Percentiles rank a stretch among this genome's conserved stretches.
Conservation (phyloP, 768 basidiomycete genomes). For the Tephrocybe sp. region DNA sequence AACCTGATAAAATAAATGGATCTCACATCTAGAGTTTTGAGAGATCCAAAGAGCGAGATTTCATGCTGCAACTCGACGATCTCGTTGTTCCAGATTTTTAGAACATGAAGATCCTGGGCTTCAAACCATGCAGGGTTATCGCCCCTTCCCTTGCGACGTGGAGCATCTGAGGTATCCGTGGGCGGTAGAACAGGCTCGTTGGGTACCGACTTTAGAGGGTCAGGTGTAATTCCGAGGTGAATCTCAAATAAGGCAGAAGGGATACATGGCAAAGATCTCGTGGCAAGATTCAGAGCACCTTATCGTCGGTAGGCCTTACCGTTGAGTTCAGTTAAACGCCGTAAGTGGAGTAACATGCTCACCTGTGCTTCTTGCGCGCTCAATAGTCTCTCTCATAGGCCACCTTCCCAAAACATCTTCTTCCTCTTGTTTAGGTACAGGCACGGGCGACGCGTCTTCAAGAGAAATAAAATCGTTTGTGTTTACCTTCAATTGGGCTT, state of each 20-base stretch:
- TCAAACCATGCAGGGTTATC: slow-evolving; percentile 75
- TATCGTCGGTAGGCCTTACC: slow-evolving; percentile 36
- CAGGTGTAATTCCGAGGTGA: slow-evolving; percentile 74
- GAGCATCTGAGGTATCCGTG: slow-evolving; percentile 31
- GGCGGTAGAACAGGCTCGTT: slow-evolving; percentile 56
- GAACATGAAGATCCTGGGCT: slow-evolving; percentile 70
- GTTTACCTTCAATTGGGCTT: slow-evolving; percentile 36
- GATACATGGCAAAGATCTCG: slow-evolving; percentile 69
- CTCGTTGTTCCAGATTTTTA: slow-evolving; percentile 82
- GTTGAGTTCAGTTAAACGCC: slow-evolving; percentile 45
- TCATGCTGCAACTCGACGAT: slow-evolving; percentile 80
- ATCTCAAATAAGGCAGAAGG: slow-evolving; percentile 80
- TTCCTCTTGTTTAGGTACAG: slow-evolving; percentile 33
- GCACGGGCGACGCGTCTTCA: slow-evolving; percentile 49
- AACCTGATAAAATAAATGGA: not conserved
- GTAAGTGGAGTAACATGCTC: slow-evolving; percentile 27
- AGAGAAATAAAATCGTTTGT: slow-evolving; percentile 39
- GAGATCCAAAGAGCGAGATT: slow-evolving; percentile 79
- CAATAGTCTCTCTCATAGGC: slow-evolving; percentile 72
- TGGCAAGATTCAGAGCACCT: slow-evolving; percentile 77
- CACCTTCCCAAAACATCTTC: slow-evolving; percentile 64
- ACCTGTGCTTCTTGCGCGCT: slow-evolving; percentile 79
- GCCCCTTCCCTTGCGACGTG: slow-evolving; percentile 40
- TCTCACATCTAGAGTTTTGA: slow-evolving; percentile 79
- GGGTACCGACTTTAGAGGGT: slow-evolving; percentile 62